A percentile compares a stretch with the other conserved stretches of the same genome.
phyloP scores from a whole-genome alignment of 1,284 basidiomycete genomes.

The Ceratobasidium sp. region DNA sequence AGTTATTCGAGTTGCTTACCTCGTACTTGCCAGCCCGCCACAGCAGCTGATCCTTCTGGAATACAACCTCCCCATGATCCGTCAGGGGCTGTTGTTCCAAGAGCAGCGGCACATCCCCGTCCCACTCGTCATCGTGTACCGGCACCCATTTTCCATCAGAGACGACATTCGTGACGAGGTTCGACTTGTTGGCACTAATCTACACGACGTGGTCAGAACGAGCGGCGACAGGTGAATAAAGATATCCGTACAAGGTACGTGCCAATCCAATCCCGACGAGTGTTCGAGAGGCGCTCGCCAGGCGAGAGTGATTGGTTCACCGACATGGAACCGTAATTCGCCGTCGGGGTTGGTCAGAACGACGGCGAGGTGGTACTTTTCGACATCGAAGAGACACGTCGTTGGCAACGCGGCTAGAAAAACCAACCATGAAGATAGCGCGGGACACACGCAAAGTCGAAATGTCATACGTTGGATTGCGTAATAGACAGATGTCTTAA shows the following conservation, averaged over 20 bases:
- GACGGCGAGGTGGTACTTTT: slow-evolving; percentile 80
- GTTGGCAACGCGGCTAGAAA: slow-evolving; percentile 78
- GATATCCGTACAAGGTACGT: slow-evolving; percentile 76
- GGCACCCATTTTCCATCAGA: slow-evolving; percentile 90
- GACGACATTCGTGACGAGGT: slow-evolving; percentile 85
- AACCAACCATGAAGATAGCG: neutral
- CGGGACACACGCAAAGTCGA: neutral
- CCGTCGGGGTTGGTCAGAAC: slow-evolving; percentile 65
- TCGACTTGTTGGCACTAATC: slow-evolving; percentile 88
- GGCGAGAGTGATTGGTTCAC: slow-evolving; percentile 86
- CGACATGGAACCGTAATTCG: slow-evolving; percentile 82
- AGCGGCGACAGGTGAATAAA: neutral
- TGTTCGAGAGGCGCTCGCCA: slow-evolving; percentile 92
- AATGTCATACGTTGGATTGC: too few species aligned
- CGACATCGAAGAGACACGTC: slow-evolving; percentile 83
- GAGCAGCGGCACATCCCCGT: slow-evolving; percentile 80
- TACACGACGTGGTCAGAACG: slow-evolving; percentile 55
- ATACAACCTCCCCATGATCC: slow-evolving; percentile 77
- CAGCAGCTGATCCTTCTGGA: slow-evolving; percentile 83
- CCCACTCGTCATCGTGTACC: slow-evolving; percentile 94
- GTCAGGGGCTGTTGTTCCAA: slow-evolving; percentile 55
- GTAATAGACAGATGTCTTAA: slow-evolving; percentile 1
- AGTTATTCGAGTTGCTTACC: slow-evolving; percentile 60
- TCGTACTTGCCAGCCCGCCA: slow-evolving; percentile 92
- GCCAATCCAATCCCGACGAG: slow-evolving; percentile 98